Evolutionary conservation across 768 basidiomycete genomes (phyloP).

Genomic region (Gymnopilus junonius): DNA sequence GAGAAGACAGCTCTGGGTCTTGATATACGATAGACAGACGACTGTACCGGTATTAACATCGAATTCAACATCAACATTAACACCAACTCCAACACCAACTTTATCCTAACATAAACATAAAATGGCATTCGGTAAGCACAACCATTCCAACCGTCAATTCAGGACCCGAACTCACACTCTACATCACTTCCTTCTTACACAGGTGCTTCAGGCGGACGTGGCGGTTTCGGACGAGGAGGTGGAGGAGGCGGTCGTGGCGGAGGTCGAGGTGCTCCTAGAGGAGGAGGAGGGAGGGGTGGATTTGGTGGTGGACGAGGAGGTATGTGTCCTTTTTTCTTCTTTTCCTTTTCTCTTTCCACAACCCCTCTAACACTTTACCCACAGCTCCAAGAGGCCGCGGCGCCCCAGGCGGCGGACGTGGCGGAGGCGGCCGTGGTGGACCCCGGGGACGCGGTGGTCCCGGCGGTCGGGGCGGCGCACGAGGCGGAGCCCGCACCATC

Average conservation of each 20-base stretch:
- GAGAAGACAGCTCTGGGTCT: too few species aligned
- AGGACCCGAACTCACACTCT: too few species aligned
- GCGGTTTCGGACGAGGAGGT: constrained; percentile 65
- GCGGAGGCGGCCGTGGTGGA: constrained; percentile 40
- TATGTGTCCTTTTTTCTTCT: constrained; percentile 28
- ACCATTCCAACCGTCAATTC: too few species aligned
- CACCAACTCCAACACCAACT: not conserved
- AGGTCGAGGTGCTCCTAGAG: constrained; percentile 38
- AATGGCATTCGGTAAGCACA: constrained; percentile 40
- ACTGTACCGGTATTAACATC: too few species aligned
- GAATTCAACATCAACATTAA: not conserved
- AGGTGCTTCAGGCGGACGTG: constrained; percentile 75
- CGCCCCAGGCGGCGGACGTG: constrained; percentile 35
- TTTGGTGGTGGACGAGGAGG: constrained; percentile 41
- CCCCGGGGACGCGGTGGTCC: constrained; percentile 43
- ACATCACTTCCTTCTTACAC: not conserved
- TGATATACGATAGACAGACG: too few species aligned
- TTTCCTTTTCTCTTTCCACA: not conserved
- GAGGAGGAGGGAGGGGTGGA: constrained; percentile 44
- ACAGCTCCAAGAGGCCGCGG: constrained; percentile 26
- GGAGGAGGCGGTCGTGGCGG: constrained; percentile 42
- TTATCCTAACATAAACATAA: not conserved
- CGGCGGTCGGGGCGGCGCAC: constrained; percentile 69
- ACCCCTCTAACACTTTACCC: constrained; percentile 1
- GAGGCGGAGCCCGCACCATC: constrained; percentile 86